These are phyloP conservation scores for Mycosphaerella sp. DNA, from an alignment of 2,329 filamentous ascomycete genomes.

Conservation along the genomic window DNA sequence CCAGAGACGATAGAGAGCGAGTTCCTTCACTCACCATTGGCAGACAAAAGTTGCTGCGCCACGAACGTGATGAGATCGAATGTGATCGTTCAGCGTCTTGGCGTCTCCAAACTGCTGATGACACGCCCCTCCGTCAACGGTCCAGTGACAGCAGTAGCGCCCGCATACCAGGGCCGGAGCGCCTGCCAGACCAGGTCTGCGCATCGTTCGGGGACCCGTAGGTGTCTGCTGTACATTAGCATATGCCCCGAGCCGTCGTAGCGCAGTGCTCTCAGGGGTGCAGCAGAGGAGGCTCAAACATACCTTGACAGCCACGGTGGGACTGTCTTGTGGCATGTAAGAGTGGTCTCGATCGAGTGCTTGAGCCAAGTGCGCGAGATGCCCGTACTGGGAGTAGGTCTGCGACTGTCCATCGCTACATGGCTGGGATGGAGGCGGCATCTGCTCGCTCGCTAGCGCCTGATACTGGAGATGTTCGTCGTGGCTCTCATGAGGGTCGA, in stretches of 20 bases:
- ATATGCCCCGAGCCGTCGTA: not conserved
- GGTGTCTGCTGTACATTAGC: slow-evolving; percentile 14
- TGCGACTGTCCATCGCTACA: not conserved
- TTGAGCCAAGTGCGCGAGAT: slow-evolving; percentile 6
- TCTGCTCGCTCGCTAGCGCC: slow-evolving; percentile 7
- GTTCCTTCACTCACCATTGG: slow-evolving; percentile 35
- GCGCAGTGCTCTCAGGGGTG: not conserved
- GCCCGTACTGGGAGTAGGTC: not conserved
- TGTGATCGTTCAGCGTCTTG: slow-evolving; percentile 52
- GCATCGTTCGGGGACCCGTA: slow-evolving; percentile 18
- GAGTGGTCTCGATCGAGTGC: not conserved
- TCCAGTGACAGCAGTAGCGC: slow-evolving; percentile 29
- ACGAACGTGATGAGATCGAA: slow-evolving; percentile 47
- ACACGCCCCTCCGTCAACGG: slow-evolving; percentile 21
- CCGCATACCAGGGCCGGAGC: slow-evolving; percentile 26
- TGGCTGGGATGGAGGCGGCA: slow-evolving; percentile 3
- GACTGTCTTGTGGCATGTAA: slow-evolving; percentile 7
- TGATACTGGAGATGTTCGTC: slow-evolving; percentile 3
- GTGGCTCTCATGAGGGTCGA: slow-evolving; percentile 18
- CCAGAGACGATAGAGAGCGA: too few relatives aligned
- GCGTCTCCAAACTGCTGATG: slow-evolving; percentile 39
- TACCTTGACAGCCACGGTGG: slow-evolving; percentile 15
- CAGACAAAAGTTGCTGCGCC: slow-evolving; percentile 29
- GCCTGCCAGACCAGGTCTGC: slow-evolving; percentile 25
- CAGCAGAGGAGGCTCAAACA: not conserved